Conservation (phyloP, 352 stramenopile species). For the Phytophthora pisi region DNA sequence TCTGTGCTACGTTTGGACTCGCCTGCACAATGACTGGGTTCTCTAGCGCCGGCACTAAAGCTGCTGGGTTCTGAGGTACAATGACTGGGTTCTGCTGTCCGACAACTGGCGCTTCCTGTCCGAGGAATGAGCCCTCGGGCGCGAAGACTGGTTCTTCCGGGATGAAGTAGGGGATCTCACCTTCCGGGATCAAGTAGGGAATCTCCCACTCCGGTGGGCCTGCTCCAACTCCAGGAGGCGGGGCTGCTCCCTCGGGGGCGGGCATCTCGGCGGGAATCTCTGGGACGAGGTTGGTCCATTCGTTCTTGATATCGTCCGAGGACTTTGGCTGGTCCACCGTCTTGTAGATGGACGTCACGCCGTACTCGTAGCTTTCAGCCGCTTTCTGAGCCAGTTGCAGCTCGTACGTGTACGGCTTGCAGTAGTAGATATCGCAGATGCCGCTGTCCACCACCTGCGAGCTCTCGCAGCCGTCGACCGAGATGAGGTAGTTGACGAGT, state of each 20-base stretch:
- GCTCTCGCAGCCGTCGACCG: conserved; percentile 43
- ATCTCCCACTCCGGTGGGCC: not conserved
- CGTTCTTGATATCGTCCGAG: conserved; percentile 15
- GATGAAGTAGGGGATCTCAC: not conserved
- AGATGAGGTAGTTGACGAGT: conserved; percentile 41
- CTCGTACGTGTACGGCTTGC: conserved; percentile 51
- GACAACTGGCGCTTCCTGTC: not conserved
- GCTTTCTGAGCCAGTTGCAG: conserved; percentile 45
- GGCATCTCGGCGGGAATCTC: not conserved
- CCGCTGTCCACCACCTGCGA: conserved; percentile 32
- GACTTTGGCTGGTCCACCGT: conserved; percentile 39
- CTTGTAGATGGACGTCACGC: conserved; percentile 52
- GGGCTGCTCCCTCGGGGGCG: not conserved
- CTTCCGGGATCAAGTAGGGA: not conserved
- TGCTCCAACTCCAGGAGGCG: not conserved
- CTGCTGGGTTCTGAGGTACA: not conserved
- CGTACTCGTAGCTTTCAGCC: conserved; percentile 31
- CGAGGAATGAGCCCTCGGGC: not conserved
- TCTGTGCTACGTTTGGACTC: not conserved
- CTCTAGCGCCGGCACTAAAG: not conserved
- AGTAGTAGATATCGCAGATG: conserved; percentile 55
- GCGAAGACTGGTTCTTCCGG: not conserved
- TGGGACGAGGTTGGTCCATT: conserved; percentile 35
- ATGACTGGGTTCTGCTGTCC: not conserved
- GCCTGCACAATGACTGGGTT: not conserved